Base-by-base conservation (phyloP, 2,329 filamentous ascomycete genomes). In the Scedosporium boydii region DNA sequence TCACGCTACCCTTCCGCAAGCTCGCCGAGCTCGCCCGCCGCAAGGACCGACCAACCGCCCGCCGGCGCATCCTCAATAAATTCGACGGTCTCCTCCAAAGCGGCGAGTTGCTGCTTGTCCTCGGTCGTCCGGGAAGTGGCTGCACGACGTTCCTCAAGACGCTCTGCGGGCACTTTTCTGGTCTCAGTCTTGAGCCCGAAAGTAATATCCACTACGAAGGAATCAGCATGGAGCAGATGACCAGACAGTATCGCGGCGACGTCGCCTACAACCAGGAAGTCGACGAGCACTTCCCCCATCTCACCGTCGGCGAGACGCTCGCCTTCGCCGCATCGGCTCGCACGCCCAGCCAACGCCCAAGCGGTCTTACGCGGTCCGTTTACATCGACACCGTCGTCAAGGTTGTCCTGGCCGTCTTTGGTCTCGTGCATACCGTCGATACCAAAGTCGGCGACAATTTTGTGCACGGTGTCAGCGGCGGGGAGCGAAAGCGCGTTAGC, bases 401-500 rank as follows among this genome's bases (percentile, higher is more conserved):
- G n/a, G 83, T 88, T 69, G 79, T 96, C 64, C 79, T 96, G 59
- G 91, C 90, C 70, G 93, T 96, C 89, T 96, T 96, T 80, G 95
- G 93, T 70, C 96, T 96, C 61, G 89, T 92, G 72, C 91, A 96
- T 73, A 96, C 91, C 0, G 82, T 85, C 59, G 83, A 92, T 71
- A 97, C 92, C 0, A 85, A 93, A 34, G 91, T 96, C 27, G 93
- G 93, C 6, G 88, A 95, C 65, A 83, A 85, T 0, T 91, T 93
- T 65, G 82, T 95, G 18, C 87, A 90, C 59, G 92, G 91, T 71
- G 82, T 96, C 0, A 91, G 86, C 57, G 91, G 89, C 65, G 90
- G 88, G 62, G 90, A 93, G 75, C 80, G 88, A 62, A 91, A 91
- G 76, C 86, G 89, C 65, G 89, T 93, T 6, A 89, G 87, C 18